These are phyloP conservation scores for Arthrobotrys conoides DNA, from an alignment of 2,329 filamentous ascomycete species.

Conservation along the genomic window DNA sequence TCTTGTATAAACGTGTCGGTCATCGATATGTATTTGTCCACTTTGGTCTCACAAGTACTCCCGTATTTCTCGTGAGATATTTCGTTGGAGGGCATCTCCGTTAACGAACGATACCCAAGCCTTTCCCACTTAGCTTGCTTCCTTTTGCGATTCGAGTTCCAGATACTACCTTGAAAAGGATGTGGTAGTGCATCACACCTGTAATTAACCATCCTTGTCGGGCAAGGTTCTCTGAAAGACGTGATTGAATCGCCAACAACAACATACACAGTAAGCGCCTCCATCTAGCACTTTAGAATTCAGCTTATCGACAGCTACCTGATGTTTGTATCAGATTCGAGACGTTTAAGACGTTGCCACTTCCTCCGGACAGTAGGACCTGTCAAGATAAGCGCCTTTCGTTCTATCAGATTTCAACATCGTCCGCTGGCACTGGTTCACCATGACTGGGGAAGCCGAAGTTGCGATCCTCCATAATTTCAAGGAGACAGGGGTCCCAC, in stretches of 20 bases:
- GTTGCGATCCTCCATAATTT: constrained; percentile 43
- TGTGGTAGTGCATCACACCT: constrained; percentile 54
- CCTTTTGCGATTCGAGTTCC: not conserved
- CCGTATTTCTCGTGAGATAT: not conserved
- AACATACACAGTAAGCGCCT: constrained; percentile 42
- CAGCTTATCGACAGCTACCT: constrained; percentile 24
- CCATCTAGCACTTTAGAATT: constrained; percentile 11
- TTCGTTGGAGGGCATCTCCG: constrained; percentile 20
- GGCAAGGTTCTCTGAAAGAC: constrained; percentile 31
- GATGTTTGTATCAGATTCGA: constrained; percentile 33
- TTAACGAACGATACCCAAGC: constrained; percentile 17
- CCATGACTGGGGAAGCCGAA: constrained; percentile 10
- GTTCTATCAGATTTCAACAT: constrained; percentile 20
- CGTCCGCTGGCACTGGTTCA: constrained; percentile 9
- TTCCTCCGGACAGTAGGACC: not conserved
- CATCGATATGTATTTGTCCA: constrained; percentile 2
- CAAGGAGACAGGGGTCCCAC: constrained; percentile 51
- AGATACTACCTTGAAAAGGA: constrained; percentile 11
- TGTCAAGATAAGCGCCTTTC: constrained; percentile 46
- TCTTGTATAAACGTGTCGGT: constrained; percentile 34
- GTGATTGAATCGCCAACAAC: constrained; percentile 39
- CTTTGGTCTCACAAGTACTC: constrained; percentile 38
- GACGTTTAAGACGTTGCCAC: constrained; percentile 29
- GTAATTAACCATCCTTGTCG: constrained; percentile 53
- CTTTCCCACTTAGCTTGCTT: not conserved